A percentile compares a stretch with the other conserved stretches of the same genome.
Conservation (phyloP, 2,329 filamentous ascomycete genomes). For the Aspergillus bombycis region DNA sequence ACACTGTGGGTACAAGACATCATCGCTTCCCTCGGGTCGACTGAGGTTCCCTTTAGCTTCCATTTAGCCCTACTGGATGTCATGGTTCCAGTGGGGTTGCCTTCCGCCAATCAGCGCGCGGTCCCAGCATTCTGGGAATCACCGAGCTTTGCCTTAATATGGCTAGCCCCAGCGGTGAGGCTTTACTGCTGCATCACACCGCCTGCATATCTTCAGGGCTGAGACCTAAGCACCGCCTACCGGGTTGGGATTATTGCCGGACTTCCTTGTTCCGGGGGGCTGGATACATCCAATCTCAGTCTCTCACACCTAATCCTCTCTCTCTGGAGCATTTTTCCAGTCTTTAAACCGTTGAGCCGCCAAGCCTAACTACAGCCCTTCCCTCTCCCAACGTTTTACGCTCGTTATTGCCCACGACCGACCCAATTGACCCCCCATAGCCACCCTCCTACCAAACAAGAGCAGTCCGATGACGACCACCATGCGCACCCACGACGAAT, state of each 20-base stretch:
- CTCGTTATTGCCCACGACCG: background rate
- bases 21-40: background rate
- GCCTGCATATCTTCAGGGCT: background rate
- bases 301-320: background rate
- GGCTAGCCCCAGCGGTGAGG: background rate
- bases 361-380: too few relatives aligned
- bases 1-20: background rate
- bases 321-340: background rate
- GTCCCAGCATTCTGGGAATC: background rate
- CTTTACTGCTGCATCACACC: background rate
- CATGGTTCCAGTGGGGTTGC: background rate
- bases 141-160: background rate
- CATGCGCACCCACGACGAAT: constrained; percentile 16
- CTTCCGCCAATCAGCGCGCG: background rate
- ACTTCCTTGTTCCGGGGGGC: background rate
- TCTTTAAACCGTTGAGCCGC: background rate
- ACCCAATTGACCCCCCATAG: background rate
- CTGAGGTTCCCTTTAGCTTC: background rate
- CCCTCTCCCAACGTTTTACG: too few relatives aligned
- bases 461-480: background rate
- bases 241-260: background rate
- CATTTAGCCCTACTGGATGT: background rate
- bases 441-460: background rate
- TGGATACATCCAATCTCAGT: background rate
- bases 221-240: constrained; percentile 1